Conservation (phyloP, 257 asterid species). For the Nicotiana obtusifolia region DNA sequence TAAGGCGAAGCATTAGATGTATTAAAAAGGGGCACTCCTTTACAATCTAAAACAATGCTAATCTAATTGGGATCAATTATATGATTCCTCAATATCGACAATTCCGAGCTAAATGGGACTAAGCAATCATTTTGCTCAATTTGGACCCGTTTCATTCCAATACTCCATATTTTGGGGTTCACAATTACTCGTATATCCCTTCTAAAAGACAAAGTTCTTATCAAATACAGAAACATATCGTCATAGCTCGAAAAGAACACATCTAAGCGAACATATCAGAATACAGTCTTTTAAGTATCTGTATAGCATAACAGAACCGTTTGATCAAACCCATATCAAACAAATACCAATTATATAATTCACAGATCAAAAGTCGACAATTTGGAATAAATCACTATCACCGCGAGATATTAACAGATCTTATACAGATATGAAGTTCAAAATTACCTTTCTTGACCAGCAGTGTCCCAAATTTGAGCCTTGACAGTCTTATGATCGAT, state of each 20-base stretch:
- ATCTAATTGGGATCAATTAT: no score
- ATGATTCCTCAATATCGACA: no score
- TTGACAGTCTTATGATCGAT: constrained; percentile 62
- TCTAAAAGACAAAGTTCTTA: no score
- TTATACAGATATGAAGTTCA: no score
- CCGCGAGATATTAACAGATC: not conserved
- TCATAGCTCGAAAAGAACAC: no score
- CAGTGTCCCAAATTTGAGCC: constrained; percentile 96
- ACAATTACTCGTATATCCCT: no score
- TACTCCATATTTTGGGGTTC: no score
- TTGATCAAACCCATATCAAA: not conserved
- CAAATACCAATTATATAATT: not conserved
- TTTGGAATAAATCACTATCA: not conserved
- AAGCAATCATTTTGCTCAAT: no score
- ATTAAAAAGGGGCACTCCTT: not conserved
- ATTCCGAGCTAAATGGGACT: no score
- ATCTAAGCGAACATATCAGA: no score
- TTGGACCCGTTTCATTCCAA: no score
- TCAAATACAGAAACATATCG: no score
- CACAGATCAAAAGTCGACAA: not conserved
- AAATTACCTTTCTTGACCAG: constrained; percentile 74
- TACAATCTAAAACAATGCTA: not conserved
- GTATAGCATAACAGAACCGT: not conserved
- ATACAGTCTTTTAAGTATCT: not conserved
- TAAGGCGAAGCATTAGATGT: not conserved